Evolutionary conservation across 805 yeast genomes (phyloP), one percentile per base, ranked within the genome.

Genomic region (Zygosaccharomyces lentus): DNA sequence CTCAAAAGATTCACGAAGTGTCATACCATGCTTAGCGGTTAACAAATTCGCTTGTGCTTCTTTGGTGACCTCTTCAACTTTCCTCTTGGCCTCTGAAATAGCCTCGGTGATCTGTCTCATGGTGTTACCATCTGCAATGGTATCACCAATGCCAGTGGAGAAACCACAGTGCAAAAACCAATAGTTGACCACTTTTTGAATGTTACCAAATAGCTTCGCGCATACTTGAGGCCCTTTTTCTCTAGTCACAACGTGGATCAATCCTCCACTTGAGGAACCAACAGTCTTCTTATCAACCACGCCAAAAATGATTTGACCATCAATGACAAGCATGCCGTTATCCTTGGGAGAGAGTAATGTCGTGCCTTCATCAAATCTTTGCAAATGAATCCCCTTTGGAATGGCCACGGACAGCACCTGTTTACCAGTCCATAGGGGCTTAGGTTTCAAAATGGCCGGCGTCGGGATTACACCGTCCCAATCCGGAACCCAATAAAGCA

Each of bases 21-120:
- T 93, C 99, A 93, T 93, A 84, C 99, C 99, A 25, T 97, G 98
- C 65, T 93, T 97, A 25, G 97, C 96, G 34, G 88, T 87, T 56
- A 93, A 74, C 50, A 76, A 74, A 62, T 93, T 91, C 37, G 78
- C 82, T 66, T 93, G 98, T 2, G 98, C 99, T 62, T 88, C 96
- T 56, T 78, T 70, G 50, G 93, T 91, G 45, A 91, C 91, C 59
- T 86, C 93, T 64, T 91, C 97, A 32, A 93, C 99, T 72, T 91
- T 88, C 37, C 77, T 79, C 68, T 95, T 95, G 12, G 99, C 99
- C 50, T 82, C 87, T 42, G 87, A 82, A 67, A 93, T 93, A 3
- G 98, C 91, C 48, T 84, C 83, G 1, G 98, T 93, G 58, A 93
- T 90, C 56, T 84, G 84, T 56, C 82, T 81, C 96, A 93, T 95